Evolutionary conservation across 1,284 basidiomycete genomes (phyloP).

Genomic region (Naganishia cerealis): DNA sequence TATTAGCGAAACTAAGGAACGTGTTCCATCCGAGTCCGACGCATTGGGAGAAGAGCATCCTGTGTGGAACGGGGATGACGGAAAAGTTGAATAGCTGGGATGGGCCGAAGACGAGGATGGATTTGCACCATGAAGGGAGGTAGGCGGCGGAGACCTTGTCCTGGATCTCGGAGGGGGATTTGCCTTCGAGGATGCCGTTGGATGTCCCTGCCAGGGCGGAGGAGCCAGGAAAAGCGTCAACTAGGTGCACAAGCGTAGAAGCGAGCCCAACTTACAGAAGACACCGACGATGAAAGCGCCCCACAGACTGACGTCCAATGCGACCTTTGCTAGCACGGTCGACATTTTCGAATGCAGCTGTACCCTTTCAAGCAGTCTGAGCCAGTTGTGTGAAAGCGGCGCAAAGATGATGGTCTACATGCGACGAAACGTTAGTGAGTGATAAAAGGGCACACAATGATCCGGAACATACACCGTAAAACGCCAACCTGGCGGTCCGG

Average conservation of each 20-base stretch:
- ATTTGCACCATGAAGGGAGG: constrained; percentile 34
- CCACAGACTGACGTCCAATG: constrained; percentile 44
- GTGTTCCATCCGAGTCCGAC: constrained; percentile 79
- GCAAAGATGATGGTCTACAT: constrained; percentile 42
- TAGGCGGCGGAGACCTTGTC: constrained; percentile 45
- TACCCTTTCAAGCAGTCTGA: constrained; percentile 40
- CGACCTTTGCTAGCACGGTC: constrained; percentile 41
- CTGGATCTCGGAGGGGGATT: constrained; percentile 42
- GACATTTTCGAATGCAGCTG: constrained; percentile 40
- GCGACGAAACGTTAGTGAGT: constrained; percentile 32
- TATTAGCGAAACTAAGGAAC: constrained; percentile 47
- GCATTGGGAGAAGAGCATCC: constrained; percentile 71
- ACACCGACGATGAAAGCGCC: constrained; percentile 44
- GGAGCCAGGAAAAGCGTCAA: constrained; percentile 40
- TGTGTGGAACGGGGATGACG: constrained; percentile 72
- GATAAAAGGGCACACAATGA: neutral
- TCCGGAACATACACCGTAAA: constrained; percentile 61
- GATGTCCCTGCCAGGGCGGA: constrained; percentile 37
- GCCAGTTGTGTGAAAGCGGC: constrained; percentile 47
- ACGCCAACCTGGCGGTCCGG: constrained; percentile 68
- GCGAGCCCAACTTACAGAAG: constrained; percentile 36
- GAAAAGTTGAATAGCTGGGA: constrained; percentile 79
- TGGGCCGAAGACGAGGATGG: constrained; percentile 53
- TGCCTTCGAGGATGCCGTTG: constrained; percentile 50
- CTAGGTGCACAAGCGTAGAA: neutral